Evolutionary conservation across 257 asterid genomes (phyloP), one percentile per base, ranked within the genome.

Genomic region (Ajuga chamaepitys): DNA sequence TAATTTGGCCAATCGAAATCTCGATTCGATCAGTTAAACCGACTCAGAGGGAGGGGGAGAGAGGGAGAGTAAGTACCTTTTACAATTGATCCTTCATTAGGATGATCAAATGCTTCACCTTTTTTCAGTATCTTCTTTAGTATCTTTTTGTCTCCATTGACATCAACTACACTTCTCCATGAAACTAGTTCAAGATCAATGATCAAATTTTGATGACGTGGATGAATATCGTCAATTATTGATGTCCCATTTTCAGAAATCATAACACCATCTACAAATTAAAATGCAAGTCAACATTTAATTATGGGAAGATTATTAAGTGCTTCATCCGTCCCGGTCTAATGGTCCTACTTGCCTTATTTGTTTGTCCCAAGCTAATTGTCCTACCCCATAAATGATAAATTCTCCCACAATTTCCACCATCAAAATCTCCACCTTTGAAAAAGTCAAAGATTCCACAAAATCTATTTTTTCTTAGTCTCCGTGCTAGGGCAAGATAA

Each of bases 51-150:
- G n/a, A n/a, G n/a, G n/a, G n/a, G n/a, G n/a, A n/a, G n/a, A n/a
- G n/a, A n/a, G n/a, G n/a, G 34, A 28, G 37, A 30, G n/a, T 3
- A 7, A 25, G 8, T 65, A 82, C 89, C 94, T 77, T 75, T 81
- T n/a, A 55, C 84, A 11, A 74, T 66, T 17, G 89, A 73, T 50
- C 88, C 89, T 48, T 83, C 85, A 7, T 47, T 79, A 18, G 94
- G 89, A 74, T 67, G 85, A 48, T 81, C 88, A 70, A 77, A 81
- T 0, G 83, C 89, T 58, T 86, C 81, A 0, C 89, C 89, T 3
- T 10, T 70, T 58, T 77, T 77, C 56, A 22, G 70, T 68, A 74
- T 52, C 69, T 79, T 81, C 76, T 86, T 86, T 9, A 83, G 62
- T 25, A 86, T 57, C 52, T 66, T 81, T 56, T 76, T 58, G 66